These are phyloP conservation scores for Pisolithus orientalis DNA, from an alignment of 768 basidiomycete species.

Conservation along the genomic window DNA sequence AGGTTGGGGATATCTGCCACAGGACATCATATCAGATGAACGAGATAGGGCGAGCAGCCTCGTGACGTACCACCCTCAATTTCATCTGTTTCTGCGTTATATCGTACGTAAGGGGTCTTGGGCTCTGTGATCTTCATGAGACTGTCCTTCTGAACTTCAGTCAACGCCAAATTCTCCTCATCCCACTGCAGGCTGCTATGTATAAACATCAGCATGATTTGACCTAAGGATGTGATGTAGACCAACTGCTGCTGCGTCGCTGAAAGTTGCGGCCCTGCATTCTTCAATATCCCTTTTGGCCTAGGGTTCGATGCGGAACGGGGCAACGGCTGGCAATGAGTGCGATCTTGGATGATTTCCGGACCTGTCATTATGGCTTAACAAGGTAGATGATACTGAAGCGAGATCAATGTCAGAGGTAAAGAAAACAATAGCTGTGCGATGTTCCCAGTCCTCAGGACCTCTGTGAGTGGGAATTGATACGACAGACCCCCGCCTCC, in stretches of 20 bases:
- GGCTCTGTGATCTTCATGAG: conserved; percentile 99
- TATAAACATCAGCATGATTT: background rate
- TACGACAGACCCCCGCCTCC: no score
- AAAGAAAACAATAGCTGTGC: background rate
- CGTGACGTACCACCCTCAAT: conserved; percentile 70
- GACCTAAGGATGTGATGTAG: background rate
- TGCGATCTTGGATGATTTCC: conserved; percentile 35
- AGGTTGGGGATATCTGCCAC: conserved; percentile 76
- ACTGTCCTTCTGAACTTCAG: conserved; percentile 91
- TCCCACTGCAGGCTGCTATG: conserved; percentile 83
- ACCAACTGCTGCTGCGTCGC: conserved; percentile 49
- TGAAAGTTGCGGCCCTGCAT: conserved; percentile 47
- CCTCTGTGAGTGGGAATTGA: no score
- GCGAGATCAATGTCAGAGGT: background rate
- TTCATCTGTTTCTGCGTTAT: conserved; percentile 80
- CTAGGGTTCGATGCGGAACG: conserved; percentile 64
- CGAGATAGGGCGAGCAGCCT: background rate
- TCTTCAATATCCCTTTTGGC: conserved; percentile 89
- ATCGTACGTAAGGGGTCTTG: conserved; percentile 93
- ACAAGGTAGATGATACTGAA: background rate
- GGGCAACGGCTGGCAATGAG: conserved; percentile 40
- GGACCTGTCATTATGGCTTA: conserved; percentile 16
- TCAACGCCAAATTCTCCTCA: conserved; percentile 86
- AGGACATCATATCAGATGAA: background rate
- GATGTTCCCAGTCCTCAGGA: background rate